Evolutionary conservation across 1,284 basidiomycete genomes (phyloP).

Genomic region (Rhizoctonia solani): DNA sequence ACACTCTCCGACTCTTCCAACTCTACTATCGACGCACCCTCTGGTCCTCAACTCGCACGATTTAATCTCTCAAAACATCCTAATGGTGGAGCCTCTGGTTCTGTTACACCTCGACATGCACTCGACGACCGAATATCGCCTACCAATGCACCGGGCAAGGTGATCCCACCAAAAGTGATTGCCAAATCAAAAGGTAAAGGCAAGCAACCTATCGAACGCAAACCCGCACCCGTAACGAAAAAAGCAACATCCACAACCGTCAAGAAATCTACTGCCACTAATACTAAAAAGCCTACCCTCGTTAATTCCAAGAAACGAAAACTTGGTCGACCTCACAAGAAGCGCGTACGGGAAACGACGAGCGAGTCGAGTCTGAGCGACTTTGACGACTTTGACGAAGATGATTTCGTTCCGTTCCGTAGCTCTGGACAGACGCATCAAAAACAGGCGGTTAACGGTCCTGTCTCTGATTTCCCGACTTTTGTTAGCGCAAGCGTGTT

Average conservation of each 20-base stretch:
- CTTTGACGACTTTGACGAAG: constrained; percentile 29
- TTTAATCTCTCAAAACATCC: constrained; percentile 13
- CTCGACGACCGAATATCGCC: constrained; percentile 32
- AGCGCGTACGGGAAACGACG: constrained; percentile 26
- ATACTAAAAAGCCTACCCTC: constrained; percentile 8
- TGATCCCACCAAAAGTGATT: constrained; percentile 26
- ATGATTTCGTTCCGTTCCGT: constrained; percentile 16
- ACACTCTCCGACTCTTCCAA: constrained; percentile 12
- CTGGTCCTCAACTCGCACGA: constrained; percentile 21
- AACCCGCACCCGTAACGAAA: not conserved
- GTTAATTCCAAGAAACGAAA: constrained; percentile 17
- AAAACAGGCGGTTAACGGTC: not conserved
- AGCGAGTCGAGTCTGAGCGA: constrained; percentile 30
- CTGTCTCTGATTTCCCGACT: constrained; percentile 2
- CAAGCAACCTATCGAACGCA: constrained; percentile 15
- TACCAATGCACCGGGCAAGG: not conserved
- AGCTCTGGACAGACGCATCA: not conserved
- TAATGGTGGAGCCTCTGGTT: not conserved
- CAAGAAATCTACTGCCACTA: not conserved
- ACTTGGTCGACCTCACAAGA: constrained; percentile 28
- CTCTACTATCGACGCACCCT: constrained; percentile 24
- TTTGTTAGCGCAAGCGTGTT: constrained; percentile 28
- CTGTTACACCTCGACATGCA: constrained; percentile 9
- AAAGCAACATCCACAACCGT: not conserved
- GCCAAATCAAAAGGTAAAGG: constrained; percentile 29